Conservation (phyloP, 2,329 filamentous ascomycete species). For the Pleomassaria siparia region DNA sequence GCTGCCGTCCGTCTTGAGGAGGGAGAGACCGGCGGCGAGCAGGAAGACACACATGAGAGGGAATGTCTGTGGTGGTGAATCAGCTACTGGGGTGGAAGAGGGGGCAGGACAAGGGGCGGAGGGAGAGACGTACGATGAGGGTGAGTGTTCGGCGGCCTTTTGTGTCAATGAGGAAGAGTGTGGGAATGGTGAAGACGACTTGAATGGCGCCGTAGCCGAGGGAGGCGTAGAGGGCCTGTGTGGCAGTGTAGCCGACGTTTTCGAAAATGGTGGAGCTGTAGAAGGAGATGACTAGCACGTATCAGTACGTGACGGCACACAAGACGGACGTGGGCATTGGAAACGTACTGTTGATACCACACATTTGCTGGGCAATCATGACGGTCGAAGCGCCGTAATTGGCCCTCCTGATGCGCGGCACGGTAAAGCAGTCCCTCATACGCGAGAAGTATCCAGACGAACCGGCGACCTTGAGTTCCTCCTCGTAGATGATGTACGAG, state of each 20-base stretch:
- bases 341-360: conserved; percentile 60
- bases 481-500: conserved; percentile 37
- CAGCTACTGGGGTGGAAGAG: not conserved
- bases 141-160: conserved; percentile 38
- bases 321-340: conserved; percentile 79
- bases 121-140: conserved; percentile 20
- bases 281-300: conserved; percentile 74
- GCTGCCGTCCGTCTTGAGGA: conserved; percentile 24
- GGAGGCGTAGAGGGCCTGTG: conserved; percentile 38
- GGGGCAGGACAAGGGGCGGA: not conserved
- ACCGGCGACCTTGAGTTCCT: conserved; percentile 37
- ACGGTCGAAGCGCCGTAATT: conserved; percentile 44
- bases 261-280: conserved; percentile 79
- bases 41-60: conserved; percentile 42
- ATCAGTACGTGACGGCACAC: conserved; percentile 60
- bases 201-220: conserved; percentile 42
- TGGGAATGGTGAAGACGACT: conserved; percentile 40
- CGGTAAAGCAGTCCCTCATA: conserved; percentile 51
- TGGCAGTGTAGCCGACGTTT: conserved; percentile 26
- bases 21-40: conserved; percentile 38
- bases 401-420: conserved; percentile 41
- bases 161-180: conserved; percentile 43
- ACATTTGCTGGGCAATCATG: conserved; percentile 45
- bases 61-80: conserved; percentile 25
- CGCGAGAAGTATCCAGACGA: conserved; percentile 44